These are phyloP conservation scores for Aspergillus sp. DNA, from an alignment of 2,329 filamentous ascomycete genomes.

Conservation along the genomic window DNA sequence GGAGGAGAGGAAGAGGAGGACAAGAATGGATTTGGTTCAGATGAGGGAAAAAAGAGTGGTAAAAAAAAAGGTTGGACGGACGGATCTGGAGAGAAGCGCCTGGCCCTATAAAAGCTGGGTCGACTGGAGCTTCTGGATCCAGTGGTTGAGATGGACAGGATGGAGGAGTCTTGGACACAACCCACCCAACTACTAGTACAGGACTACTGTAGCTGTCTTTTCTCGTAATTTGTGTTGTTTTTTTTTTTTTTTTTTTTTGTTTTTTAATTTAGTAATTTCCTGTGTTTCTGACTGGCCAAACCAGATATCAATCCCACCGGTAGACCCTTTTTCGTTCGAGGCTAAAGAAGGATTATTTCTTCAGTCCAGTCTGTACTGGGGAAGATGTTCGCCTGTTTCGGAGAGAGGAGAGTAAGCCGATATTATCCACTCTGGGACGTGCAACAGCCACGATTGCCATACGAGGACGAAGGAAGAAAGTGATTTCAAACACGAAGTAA, in stretches of 20 bases:
- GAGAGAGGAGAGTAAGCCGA: conserved; percentile 17
- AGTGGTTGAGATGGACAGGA: conserved; percentile 15
- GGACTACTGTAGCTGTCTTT: too few relatives aligned
- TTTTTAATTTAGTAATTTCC: not conserved
- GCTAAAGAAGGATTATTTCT: not conserved
- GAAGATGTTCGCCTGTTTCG: conserved; percentile 6
- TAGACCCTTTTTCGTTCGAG: not conserved
- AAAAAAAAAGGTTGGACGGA: not conserved
- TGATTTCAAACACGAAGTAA: not conserved
- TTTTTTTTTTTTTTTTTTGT: not conserved
- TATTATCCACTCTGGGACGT: conserved; percentile 12
- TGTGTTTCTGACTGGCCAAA: too few relatives aligned
- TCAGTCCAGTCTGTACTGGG: too few relatives aligned
- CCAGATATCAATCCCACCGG: not conserved
- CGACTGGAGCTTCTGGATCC: conserved; percentile 18
- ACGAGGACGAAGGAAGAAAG: conserved; percentile 2
- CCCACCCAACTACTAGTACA: too few relatives aligned
- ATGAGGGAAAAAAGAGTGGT: too few relatives aligned
- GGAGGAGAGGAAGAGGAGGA: not conserved
- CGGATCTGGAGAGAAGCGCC: conserved; percentile 13
- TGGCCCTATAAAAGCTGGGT: conserved; percentile 11
- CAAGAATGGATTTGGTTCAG: too few relatives aligned
- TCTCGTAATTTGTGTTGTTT: conserved; percentile 4
- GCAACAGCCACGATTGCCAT: conserved; percentile 12
- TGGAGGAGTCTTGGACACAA: conserved; percentile 5